Evolutionary conservation across 2,329 filamentous ascomycete genomes (phyloP), one percentile per base, ranked within the genome.

Genomic region (Colletotrichum falcatum): DNA sequence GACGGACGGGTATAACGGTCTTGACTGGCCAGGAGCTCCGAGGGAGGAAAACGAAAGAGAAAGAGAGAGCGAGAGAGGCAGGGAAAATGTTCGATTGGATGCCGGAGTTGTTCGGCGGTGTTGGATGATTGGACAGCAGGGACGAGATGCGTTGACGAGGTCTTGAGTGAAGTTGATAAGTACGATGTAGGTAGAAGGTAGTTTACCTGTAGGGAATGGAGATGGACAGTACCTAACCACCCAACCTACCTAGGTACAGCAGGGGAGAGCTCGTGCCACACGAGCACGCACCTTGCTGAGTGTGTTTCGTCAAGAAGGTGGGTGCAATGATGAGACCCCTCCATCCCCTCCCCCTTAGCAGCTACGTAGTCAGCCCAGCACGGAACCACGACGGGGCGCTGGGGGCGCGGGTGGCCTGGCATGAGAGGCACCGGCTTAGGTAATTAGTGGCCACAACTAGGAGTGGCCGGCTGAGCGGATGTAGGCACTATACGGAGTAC

Each of bases 191-290:
- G 62, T 39, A 30, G 42, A 46, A 42, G 42, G 42, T 44, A 46
- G 11, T n/a, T n/a, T n/a, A n/a, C n/a, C n/a, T n/a, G 44, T 39
- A n/a, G 54, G 42, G 37, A 39, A 51, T 49, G 35, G 18, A 46
- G 48, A 16, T 46, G 44, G 20, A 46, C 20, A n/a, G 3, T 5
- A 46, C 42, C 18, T 44, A n/a, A 33, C 30, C 7, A 33, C 30
- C 30, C 11, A 35, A 35, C 42, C 42, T 44, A n/a, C 2, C 23
- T 49, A 44, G 44, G 51, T 42, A 65, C 9, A 28, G 51, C 23
- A 55, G 39, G 66, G 66, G 56, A 70, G 55, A 68, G 66, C 66
- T 68, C 61, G 61, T 55, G 61, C 61, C 61, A 53, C 33, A 58
- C 26, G 35, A 8, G 11, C 12, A 46, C 54, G 66, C 63, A 64